Evolutionary conservation across 2,329 filamentous ascomycete genomes (phyloP).

Genomic region (Paracamarosporium sp.): DNA sequence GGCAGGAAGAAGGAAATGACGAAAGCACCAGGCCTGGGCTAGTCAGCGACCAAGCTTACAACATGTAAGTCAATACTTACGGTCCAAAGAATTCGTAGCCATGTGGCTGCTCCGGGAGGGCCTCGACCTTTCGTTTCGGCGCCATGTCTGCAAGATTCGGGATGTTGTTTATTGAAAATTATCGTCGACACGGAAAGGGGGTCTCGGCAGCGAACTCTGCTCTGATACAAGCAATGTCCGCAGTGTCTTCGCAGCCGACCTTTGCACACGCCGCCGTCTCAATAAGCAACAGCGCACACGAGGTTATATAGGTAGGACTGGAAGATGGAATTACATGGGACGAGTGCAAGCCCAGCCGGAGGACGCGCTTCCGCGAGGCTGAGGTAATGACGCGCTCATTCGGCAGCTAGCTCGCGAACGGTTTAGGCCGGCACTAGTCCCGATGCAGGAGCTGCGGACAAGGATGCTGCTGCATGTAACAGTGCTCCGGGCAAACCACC

Average conservation of each 20-base stretch:
- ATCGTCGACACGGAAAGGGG: constrained; percentile 20
- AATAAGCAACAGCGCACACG: not conserved
- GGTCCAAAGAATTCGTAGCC: constrained; percentile 50
- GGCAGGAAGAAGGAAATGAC: constrained; percentile 83
- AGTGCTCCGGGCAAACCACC: constrained; percentile 1
- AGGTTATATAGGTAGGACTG: constrained; percentile 16
- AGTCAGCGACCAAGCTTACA: constrained; percentile 16
- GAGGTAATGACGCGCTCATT: constrained; percentile 29
- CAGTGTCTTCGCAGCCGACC: not conserved
- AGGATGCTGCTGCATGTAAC: constrained; percentile 1
- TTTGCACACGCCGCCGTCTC: not conserved
- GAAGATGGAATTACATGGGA: constrained; percentile 17
- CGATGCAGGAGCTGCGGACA: not conserved
- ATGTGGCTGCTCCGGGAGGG: constrained; percentile 37
- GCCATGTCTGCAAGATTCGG: constrained; percentile 28
- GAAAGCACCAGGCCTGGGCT: constrained; percentile 72
- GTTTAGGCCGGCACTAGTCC: not conserved
- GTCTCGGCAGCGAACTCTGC: constrained; percentile 4
- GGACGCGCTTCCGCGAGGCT: constrained; percentile 17
- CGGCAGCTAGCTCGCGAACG: constrained; percentile 8
- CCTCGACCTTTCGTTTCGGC: constrained; percentile 28
- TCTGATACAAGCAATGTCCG: not conserved
- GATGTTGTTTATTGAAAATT: constrained; percentile 1
- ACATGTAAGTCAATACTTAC: constrained; percentile 31
- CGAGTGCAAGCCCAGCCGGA: constrained; percentile 26